phyloP scores from a whole-genome alignment of 139 green algal species.

The Micractinium sp. region DNA sequence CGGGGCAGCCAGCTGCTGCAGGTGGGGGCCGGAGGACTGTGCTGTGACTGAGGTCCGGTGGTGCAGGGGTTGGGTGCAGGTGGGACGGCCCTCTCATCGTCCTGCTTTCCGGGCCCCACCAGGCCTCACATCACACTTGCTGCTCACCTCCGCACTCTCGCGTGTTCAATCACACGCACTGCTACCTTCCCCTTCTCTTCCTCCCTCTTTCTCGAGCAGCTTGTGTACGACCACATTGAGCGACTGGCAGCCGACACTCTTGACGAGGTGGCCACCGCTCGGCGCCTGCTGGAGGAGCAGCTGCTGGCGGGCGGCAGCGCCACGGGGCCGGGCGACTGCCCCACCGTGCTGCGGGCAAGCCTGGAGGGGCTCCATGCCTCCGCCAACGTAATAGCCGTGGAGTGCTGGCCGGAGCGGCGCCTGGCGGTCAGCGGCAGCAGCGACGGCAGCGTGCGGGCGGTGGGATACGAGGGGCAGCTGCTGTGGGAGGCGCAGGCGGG shows the following conservation, averaged over 20 bases:
- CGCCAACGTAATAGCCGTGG: constrained; percentile 18
- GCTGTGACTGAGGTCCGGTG: neutral
- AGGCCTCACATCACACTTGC: neutral
- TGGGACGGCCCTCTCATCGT: neutral
- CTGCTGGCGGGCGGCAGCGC: constrained; percentile 1
- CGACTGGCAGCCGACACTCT: neutral
- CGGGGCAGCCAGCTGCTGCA: constrained; percentile 61
- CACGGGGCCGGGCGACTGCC: constrained; percentile 22
- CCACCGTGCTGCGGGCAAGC: neutral
- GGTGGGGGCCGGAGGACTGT: neutral
- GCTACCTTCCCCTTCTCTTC: too few relatives aligned
- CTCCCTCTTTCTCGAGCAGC: constrained; percentile 11
- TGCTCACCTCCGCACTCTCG: neutral
- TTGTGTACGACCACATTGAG: constrained; percentile 56
- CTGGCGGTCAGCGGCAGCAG: neutral
- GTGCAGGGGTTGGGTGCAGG: neutral
- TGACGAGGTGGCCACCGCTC: neutral
- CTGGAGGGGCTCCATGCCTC: constrained; percentile 4
- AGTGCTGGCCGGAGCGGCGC: constrained; percentile 2
- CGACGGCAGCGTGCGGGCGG: neutral
- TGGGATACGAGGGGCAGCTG: constrained; percentile 12
- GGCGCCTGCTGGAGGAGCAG: constrained; percentile 17
- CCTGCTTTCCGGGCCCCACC: neutral
- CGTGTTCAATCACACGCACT: too few relatives aligned
- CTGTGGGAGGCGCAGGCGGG: constrained; percentile 10